Evolutionary conservation across 768 basidiomycete species (phyloP), one percentile per base, ranked within the genome.

Genomic region (Leucogyrophana mollusca): DNA sequence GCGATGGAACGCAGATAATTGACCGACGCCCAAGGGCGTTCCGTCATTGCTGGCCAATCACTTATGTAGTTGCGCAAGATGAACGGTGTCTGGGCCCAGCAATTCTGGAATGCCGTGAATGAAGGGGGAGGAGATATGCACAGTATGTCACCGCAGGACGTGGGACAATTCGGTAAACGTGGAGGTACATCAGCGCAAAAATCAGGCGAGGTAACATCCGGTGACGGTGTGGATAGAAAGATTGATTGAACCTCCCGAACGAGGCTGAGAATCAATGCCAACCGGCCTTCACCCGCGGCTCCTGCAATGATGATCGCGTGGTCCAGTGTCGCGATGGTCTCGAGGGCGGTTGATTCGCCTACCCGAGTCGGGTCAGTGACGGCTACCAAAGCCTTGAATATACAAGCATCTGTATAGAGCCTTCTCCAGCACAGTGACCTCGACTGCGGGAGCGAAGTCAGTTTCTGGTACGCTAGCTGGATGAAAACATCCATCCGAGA

Each of bases 281-380:
- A 65, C 34, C 86, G 71, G 10, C 71, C 69, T 14, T 73, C 64
- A 2, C 87, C 90, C 18, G 82, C 73, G 2, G 85, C 81, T 2
- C 94, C 94, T 11, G 92, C 85, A 40, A 94, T 74, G 51, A 98
- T 83, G 52, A 97, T 83, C 1, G 86, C 85, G 53, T 73, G 75
- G 59, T 99, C 96, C 20, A 97, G 68, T 11, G 73, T 66, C 4
- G 71, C 68, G 32, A 97, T 76, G 18, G 77, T 71, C 36, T 70
- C 71, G 50, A 70, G 51, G 9, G 66, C 70, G 3, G 56, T 53
- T 8, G 53, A 37, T n/a, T 57, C 56, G 40, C 52, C 47, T 8
- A 57, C 38, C 1, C 9, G 20, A 3, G 49, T 48, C 1, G 39
- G 23, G 14, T 46, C 43, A 3, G 58, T 53, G 23, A 56, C 42